These are phyloP conservation scores for Alternaria dauci DNA, from an alignment of 2,329 filamentous ascomycete species.

Conservation along the genomic window DNA sequence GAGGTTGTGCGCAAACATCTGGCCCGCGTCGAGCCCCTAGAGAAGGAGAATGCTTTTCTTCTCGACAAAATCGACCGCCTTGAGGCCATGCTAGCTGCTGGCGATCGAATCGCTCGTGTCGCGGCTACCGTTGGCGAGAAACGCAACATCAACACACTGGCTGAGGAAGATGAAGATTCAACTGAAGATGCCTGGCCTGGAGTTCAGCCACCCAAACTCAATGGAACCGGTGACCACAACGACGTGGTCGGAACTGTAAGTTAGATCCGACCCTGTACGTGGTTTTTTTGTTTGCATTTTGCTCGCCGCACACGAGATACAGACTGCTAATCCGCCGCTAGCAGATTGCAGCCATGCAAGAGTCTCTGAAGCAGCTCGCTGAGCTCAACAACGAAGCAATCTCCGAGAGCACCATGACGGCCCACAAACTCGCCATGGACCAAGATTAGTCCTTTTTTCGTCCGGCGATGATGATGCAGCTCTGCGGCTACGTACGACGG, in stretches of 20 bases:
- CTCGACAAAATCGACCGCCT: conserved; percentile 47
- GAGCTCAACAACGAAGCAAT: conserved; percentile 49
- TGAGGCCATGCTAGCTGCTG: conserved; percentile 46
- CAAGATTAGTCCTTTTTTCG: conserved; percentile 29
- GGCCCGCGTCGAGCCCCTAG: conserved; percentile 44
- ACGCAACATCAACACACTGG: conserved; percentile 42
- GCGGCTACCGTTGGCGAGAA: conserved; percentile 47
- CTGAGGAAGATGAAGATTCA: conserved; percentile 42
- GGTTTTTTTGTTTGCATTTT: not conserved
- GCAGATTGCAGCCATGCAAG: conserved; percentile 52
- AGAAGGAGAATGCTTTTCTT: conserved; percentile 43
- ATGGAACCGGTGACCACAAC: conserved; percentile 17
- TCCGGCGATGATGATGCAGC: not conserved
- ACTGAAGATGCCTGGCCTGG: conserved; percentile 11
- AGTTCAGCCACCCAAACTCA: conserved; percentile 8
- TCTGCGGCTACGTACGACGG: not conserved
- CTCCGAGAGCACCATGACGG: conserved; percentile 44
- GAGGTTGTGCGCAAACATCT: conserved; percentile 49
- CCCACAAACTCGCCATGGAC: conserved; percentile 40
- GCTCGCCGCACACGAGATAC: not conserved
- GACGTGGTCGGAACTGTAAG: conserved; percentile 50
- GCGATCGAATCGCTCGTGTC: conserved; percentile 48
- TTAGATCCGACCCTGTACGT: conserved; percentile 19
- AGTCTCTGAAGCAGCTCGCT: conserved; percentile 45
- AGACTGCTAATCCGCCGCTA: conserved; percentile 42